phyloP scores from a whole-genome alignment of 2,329 filamentous ascomycete species.

The Leptographium lundbergii region DNA sequence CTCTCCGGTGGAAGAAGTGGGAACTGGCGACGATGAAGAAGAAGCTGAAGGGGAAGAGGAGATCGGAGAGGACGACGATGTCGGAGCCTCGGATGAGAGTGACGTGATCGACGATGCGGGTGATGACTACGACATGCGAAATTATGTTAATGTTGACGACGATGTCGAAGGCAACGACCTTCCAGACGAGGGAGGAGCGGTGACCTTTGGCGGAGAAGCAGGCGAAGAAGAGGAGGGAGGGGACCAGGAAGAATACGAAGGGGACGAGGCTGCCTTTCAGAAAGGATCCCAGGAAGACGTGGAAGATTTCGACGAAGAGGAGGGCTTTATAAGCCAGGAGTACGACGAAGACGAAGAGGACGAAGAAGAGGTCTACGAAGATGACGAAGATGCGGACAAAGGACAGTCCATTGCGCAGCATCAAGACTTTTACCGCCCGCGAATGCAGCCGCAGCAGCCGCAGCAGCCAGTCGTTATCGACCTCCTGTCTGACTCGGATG shows the following conservation, averaged over 20 bases:
- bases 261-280: slow-evolving; percentile 14
- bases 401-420: not conserved
- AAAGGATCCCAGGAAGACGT: slow-evolving; percentile 6
- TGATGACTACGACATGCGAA: slow-evolving; percentile 20
- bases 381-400: not conserved
- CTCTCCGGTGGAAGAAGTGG: slow-evolving; percentile 15
- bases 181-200: slow-evolving; percentile 5
- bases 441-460: not conserved
- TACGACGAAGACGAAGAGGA: not conserved
- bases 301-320: not conserved
- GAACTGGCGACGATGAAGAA: slow-evolving; percentile 11
- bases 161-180: slow-evolving; percentile 10
- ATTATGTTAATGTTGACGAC: slow-evolving; percentile 20
- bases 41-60: slow-evolving; percentile 14
- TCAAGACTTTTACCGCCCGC: not conserved
- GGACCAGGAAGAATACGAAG: slow-evolving; percentile 16
- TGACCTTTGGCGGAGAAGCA: slow-evolving; percentile 8
- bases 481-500: slow-evolving; percentile 14
- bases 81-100: slow-evolving; percentile 13
- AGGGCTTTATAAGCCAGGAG: not conserved
- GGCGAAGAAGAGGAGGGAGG: slow-evolving; percentile 13
- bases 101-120: slow-evolving; percentile 10
- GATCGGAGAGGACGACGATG: slow-evolving; percentile 6
- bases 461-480: slow-evolving; percentile 28
- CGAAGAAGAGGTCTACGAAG: not conserved